Evolutionary conservation across 805 yeast genomes (phyloP).

Genomic region (Candida dajiaensis): DNA sequence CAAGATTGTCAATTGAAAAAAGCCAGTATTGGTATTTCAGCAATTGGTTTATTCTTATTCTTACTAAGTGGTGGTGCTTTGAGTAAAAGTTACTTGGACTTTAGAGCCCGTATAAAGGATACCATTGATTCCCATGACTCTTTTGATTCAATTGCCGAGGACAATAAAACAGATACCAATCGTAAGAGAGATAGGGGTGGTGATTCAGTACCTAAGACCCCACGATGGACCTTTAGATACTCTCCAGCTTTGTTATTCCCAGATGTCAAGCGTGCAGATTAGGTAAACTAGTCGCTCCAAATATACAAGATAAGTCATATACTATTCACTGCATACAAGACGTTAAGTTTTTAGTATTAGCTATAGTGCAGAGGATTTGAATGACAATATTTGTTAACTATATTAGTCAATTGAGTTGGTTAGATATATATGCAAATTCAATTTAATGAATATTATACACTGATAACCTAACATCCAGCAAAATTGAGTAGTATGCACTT

Average conservation of each 20-base stretch:
- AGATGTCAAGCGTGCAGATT: not conserved
- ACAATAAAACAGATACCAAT: not conserved
- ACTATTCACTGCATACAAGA: no score
- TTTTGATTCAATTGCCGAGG: not conserved
- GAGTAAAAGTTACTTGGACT: not conserved
- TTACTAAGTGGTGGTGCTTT: conserved; percentile 10
- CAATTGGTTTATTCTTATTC: conserved; percentile 10
- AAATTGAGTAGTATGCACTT: not conserved
- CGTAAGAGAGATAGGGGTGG: not conserved
- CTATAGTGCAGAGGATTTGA: no score
- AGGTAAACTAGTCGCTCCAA: not conserved
- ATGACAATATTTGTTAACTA: no score
- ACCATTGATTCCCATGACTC: not conserved
- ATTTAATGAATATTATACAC: no score
- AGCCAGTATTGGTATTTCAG: conserved; percentile 9
- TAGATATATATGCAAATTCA: no score
- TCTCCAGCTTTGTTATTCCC: not conserved
- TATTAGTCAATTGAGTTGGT: no score
- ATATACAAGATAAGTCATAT: no score
- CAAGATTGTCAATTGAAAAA: conserved; percentile 16
- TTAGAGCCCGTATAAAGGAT: not conserved
- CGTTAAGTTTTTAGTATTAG: no score
- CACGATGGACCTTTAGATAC: not conserved
- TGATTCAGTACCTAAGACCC: not conserved
- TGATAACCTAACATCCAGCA: not conserved